Base-by-base conservation (phyloP, 148 eudicot species). In the Bassia scoparia region DNA sequence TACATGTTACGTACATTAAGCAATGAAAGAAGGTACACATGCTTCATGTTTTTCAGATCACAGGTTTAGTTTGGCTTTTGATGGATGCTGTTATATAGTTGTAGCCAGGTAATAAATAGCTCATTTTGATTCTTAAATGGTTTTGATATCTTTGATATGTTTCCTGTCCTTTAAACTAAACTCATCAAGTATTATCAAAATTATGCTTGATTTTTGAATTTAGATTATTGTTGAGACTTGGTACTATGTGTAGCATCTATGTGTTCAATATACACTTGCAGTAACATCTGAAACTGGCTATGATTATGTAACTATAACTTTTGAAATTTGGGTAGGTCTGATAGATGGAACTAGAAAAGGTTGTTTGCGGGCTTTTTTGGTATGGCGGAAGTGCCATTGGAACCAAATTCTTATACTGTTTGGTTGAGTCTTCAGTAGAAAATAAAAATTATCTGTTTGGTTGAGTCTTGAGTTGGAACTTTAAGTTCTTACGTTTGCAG, bases 51-150 rank as follows among this genome's bases (percentile, higher is more conserved):
- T 62, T 77, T 69, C 84, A 94, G 98, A 82, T 91, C 67, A 87
- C 97, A 58, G 99, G 99, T 77, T 78, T 91, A 73, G 84, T 80
- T 77, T 95, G 99, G 92, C 90, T 72, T 89, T 91, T 79, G 90
- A 83, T 78, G 99, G 99, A 48, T 76, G 75, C 62, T n/a, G 90
- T n/a, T 95, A 82, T 89, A 87, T 83, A 95, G 97, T 80, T 87
- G 96, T 83, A 86, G 97, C 80, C 93, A 89, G 97, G 98, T 94
- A 88, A 23, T 58, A 16, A n/a, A n/a, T n/a, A n/a, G 9, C 16
- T 21, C n/a, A 16, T 53, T 50, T 24, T 61, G n/a, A 53, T 37
- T 59, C 67, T 50, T 67, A 20, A 37, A 30, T 26, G 55, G 49
- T 11, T 27, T n/a, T 77, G 3, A 9, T 37, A 24, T 37, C 46